These are phyloP conservation scores for Acorus gramineus DNA, from an alignment of 106 monocot species.

Conservation along the genomic window DNA sequence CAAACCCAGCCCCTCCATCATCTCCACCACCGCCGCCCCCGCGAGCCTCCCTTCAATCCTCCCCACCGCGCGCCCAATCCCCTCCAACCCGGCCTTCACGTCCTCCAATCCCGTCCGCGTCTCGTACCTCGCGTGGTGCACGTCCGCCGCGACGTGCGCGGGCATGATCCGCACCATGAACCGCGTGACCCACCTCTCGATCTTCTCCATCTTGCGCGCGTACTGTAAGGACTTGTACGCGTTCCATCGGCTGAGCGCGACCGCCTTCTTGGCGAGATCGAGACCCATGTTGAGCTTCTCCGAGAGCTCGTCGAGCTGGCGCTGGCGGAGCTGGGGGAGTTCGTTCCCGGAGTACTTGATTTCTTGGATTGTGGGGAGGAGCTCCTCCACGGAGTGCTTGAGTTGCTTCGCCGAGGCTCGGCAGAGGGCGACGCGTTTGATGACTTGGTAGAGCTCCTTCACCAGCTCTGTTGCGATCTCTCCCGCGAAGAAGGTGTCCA, in stretches of 20 bases:
- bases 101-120: conserved; percentile 22
- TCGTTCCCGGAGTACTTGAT: conserved; percentile 36
- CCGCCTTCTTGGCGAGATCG: conserved; percentile 33
- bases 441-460: conserved; percentile 22
- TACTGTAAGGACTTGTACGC: conserved; percentile 40
- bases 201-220: conserved; percentile 32
- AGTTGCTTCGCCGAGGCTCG: conserved; percentile 35
- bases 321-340: conserved; percentile 30
- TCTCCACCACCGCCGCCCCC: conserved; percentile 16
- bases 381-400: conserved; percentile 28
- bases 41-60: background rate
- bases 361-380: conserved; percentile 35
- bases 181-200: conserved; percentile 19
- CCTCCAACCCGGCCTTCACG: conserved; percentile 5
- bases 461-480: conserved; percentile 34
- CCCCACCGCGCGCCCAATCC: background rate
- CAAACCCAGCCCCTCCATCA: conserved; percentile 6
- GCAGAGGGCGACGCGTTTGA: conserved; percentile 22
- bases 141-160: conserved; percentile 32
- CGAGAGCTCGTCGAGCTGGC: conserved; percentile 32
- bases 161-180: conserved; percentile 35
- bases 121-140: conserved; percentile 32
- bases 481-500: conserved; percentile 33
- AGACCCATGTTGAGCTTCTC: conserved; percentile 21
- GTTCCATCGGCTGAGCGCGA: conserved; percentile 34